Conservation (phyloP, 805 yeast genomes). For the Sugiyamaella marilandica region DNA sequence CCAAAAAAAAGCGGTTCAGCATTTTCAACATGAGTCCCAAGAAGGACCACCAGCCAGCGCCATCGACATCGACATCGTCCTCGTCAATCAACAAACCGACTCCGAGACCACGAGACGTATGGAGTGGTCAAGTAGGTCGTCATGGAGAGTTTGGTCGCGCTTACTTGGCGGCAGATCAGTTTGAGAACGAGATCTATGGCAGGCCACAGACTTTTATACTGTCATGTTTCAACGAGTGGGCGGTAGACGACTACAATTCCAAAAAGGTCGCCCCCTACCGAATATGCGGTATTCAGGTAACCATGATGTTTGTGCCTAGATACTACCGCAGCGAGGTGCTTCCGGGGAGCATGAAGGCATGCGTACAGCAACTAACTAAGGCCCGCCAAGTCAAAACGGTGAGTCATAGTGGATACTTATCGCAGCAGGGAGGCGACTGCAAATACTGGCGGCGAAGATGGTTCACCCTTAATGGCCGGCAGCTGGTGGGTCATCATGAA, state of each 20-base stretch:
- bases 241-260: conserved; percentile 1
- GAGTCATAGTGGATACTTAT: conserved; percentile 54
- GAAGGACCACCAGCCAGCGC: conserved; percentile 10
- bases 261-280: conserved; percentile 18
- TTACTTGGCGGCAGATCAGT: conserved; percentile 57
- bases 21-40: conserved; percentile 16
- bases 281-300: conserved; percentile 51
- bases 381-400: conserved; percentile 9
- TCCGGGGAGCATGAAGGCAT: conserved; percentile 47
- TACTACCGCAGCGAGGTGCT: conserved; percentile 33
- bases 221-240: conserved; percentile 80
- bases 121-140: conserved; percentile 18
- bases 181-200: conserved; percentile 53
- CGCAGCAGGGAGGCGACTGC: conserved; percentile 91
- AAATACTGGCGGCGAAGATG: conserved; percentile 64
- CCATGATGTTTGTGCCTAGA: conserved; percentile 56
- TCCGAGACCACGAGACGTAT: conserved; percentile 8
- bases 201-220: conserved; percentile 47
- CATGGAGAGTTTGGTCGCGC: conserved; percentile 58
- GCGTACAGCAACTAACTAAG: conserved; percentile 33
- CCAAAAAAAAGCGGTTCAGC: conserved; percentile 20
- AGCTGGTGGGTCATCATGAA: conserved; percentile 71
- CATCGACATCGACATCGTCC: conserved; percentile 1
- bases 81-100: not conserved
- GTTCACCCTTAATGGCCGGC: conserved; percentile 66